Percentiles rank a stretch among this genome's conserved stretches.
Conservation (phyloP, 257 asterid genomes). For the Lycium barbarum region DNA sequence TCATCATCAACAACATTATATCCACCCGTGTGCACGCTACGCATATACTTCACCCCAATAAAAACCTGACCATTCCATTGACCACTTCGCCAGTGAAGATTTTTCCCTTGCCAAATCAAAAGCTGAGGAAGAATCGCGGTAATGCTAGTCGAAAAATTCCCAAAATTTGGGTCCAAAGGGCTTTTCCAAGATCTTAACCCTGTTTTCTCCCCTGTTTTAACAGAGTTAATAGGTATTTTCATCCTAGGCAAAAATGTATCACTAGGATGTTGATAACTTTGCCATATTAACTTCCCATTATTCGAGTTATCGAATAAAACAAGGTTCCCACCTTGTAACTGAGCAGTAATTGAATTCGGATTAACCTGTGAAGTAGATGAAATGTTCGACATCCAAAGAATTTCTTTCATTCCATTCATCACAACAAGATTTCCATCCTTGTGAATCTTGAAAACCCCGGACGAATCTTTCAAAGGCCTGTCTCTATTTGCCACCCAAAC, state of each 20-base stretch:
- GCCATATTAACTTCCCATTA: slow-evolving; percentile 46
- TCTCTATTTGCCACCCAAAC: slow-evolving; percentile 30
- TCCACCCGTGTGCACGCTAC: slow-evolving; percentile 52
- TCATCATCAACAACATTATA: slow-evolving; percentile 41
- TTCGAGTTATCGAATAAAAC: slow-evolving; percentile 32
- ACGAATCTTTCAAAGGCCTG: slow-evolving; percentile 26
- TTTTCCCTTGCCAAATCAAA: slow-evolving; percentile 31
- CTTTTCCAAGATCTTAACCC: slow-evolving; percentile 48
- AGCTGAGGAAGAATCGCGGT: slow-evolving; percentile 48
- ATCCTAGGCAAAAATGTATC: slow-evolving; percentile 46
- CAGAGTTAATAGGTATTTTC: slow-evolving; percentile 41
- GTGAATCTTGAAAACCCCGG: slow-evolving; percentile 21
- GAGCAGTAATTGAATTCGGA: neutral
- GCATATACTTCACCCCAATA: slow-evolving; percentile 51
- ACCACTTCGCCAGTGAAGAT: slow-evolving; percentile 48
- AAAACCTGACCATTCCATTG: slow-evolving; percentile 67
- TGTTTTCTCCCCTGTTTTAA: slow-evolving; percentile 41
- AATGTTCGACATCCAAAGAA: neutral
- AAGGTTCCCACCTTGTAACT: slow-evolving; percentile 23
- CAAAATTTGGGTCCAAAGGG: slow-evolving; percentile 38
- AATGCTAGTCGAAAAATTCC: slow-evolving; percentile 51
- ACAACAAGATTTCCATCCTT: slow-evolving; percentile 12
- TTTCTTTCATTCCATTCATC: neutral
- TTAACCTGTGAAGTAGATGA: neutral
- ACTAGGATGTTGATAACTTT: slow-evolving; percentile 48